Conservation (phyloP, 345 rosid genomes). For the Eucalyptus sideroxylon region DNA sequence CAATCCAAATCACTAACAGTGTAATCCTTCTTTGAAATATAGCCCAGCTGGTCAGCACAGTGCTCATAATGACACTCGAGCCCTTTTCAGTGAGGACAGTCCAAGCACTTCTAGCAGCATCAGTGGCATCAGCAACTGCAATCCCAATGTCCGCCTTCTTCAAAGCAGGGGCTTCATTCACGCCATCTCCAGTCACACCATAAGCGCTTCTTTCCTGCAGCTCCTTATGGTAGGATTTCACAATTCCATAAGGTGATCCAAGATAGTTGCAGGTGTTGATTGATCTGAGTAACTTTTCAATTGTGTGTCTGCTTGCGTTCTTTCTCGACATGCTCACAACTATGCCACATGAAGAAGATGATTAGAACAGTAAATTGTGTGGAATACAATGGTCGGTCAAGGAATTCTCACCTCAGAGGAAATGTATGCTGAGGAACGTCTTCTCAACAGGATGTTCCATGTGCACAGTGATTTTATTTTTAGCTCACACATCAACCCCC, state of each 20-base stretch:
- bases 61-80: conserved; percentile 77
- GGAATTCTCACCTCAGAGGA: background rate
- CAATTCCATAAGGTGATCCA: background rate
- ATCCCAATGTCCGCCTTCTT: no score
- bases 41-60: conserved; percentile 81
- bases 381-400: background rate
- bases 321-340: no score
- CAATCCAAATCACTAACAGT: conserved; percentile 27
- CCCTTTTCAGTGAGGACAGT: conserved; percentile 76
- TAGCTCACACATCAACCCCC: background rate
- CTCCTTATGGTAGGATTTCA: conserved; percentile 62
- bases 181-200: no score
- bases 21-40: conserved; percentile 86
- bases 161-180: no score
- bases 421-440: background rate
- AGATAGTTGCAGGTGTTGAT: no score
- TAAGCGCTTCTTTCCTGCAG: conserved; percentile 33
- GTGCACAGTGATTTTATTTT: background rate
- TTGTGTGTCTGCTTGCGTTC: background rate
- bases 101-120: no score
- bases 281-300: background rate
- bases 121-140: no score
- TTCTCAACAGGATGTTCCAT: background rate
- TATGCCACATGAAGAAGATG: background rate
- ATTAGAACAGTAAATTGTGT: background rate